Conservation (phyloP, 2,329 filamentous ascomycete genomes). For the Pseudocercospora fijiensis region DNA sequence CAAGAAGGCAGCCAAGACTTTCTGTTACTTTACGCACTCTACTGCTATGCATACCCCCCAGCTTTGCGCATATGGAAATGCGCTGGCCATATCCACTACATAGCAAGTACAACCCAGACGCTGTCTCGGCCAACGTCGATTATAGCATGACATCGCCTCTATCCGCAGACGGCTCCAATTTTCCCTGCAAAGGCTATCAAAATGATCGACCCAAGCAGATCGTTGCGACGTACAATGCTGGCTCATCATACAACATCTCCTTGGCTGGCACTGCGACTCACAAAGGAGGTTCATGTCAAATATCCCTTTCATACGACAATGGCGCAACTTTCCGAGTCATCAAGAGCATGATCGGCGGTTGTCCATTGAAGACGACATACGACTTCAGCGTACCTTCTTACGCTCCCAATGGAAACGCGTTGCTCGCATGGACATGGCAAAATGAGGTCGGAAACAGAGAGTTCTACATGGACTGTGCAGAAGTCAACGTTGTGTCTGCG, state of each 20-base stretch:
- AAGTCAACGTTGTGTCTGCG: conserved; percentile 50
- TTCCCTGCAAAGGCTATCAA: conserved; percentile 72
- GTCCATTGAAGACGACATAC: conserved; percentile 55
- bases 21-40: conserved; percentile 7
- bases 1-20: conserved; percentile 15
- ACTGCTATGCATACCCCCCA: conserved; percentile 22
- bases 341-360: conserved; percentile 61
- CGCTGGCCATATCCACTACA: conserved; percentile 54
- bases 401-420: conserved; percentile 58
- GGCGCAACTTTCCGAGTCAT: conserved; percentile 69
- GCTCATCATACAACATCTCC: conserved; percentile 62
- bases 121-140: conserved; percentile 54
- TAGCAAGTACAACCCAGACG: conserved; percentile 51
- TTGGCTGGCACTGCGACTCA: conserved; percentile 57
- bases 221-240: conserved; percentile 62
- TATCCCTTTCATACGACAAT: conserved; percentile 70
- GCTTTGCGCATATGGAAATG: conserved; percentile 55
- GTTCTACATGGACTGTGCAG: conserved; percentile 61
- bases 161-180: conserved; percentile 60
- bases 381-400: conserved; percentile 66
- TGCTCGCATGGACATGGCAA: conserved; percentile 68
- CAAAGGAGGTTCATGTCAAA: conserved; percentile 72
- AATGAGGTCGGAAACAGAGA: conserved; percentile 65
- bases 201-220: conserved; percentile 52
- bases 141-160: conserved; percentile 73